Conservation (phyloP, 106 monocot species). For the Allium cepa region DNA sequence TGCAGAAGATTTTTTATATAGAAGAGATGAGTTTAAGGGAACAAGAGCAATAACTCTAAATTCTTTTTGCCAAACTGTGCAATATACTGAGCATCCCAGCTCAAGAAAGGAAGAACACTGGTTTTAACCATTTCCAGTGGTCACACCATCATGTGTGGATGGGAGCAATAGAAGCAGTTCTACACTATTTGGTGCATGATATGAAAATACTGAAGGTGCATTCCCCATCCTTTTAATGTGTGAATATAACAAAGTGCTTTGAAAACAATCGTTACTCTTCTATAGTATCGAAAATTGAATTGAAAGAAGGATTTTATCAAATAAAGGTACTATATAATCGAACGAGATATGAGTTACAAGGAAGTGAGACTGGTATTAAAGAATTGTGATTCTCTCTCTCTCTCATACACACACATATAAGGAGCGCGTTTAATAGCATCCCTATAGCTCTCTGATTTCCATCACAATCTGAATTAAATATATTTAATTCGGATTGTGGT, state of each 20-base stretch:
- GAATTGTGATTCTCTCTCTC: slow-evolving; percentile 50
- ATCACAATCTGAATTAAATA: slow-evolving; percentile 33
- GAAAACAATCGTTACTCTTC: slow-evolving; percentile 15
- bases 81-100: slow-evolving; percentile 65
- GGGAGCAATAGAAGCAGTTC: slow-evolving; percentile 50
- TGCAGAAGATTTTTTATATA: slow-evolving; percentile 42
- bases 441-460: slow-evolving; percentile 63
- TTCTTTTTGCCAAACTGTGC: slow-evolving; percentile 61
- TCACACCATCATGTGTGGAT: slow-evolving; percentile 84
- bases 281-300: slow-evolving; percentile 44
- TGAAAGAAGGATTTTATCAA: slow-evolving; percentile 88
- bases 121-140: slow-evolving; percentile 61
- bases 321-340: slow-evolving; percentile 54
- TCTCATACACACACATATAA: slow-evolving; percentile 48
- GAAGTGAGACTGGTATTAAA: slow-evolving; percentile 57
- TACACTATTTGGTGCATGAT: slow-evolving; percentile 35
- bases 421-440: slow-evolving; percentile 31
- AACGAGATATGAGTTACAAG: slow-evolving; percentile 65
- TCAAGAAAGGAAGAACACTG: slow-evolving; percentile 63
- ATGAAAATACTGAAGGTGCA: slow-evolving; percentile 8
- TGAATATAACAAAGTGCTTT: slow-evolving; percentile 54
- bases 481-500: slow-evolving; percentile 36
- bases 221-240: slow-evolving; percentile 33
- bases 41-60: slow-evolving; percentile 25
- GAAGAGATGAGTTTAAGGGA: slow-evolving; percentile 6